A percentile compares a stretch with the other conserved stretches of the same genome.
These are phyloP conservation scores for Domatiomyces globalis DNA, from an alignment of 2,329 filamentous ascomycete genomes.

Conservation along the genomic window DNA sequence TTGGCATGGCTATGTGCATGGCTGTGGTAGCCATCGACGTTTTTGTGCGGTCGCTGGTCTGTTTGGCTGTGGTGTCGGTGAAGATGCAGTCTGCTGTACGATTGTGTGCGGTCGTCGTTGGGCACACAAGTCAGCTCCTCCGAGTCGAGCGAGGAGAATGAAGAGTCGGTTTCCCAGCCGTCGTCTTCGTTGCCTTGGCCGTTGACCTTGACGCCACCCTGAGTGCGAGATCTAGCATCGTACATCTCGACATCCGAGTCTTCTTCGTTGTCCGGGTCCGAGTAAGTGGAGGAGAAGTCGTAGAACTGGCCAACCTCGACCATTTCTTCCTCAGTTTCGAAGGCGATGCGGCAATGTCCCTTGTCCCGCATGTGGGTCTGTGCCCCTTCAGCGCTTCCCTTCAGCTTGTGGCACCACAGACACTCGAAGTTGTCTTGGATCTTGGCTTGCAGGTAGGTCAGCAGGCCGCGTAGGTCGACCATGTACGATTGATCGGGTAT, in stretches of 20 bases:
- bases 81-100: conserved; percentile 57
- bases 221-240: conserved; percentile 34
- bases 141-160: conserved; percentile 74
- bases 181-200: conserved; percentile 42
- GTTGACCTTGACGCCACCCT: conserved; percentile 48
- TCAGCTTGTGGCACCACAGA: conserved; percentile 71
- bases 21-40: conserved; percentile 65
- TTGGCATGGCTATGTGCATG: conserved; percentile 63
- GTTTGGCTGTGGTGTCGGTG: conserved; percentile 62
- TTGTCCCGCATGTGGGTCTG: conserved; percentile 97
- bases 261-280: conserved; percentile 55
- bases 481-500: conserved; percentile 80
- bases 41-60: conserved; percentile 58
- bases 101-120: conserved; percentile 55
- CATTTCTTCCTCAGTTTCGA: conserved; percentile 74
- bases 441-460: conserved; percentile 64
- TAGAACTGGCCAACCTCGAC: conserved; percentile 93
- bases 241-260: conserved; percentile 45
- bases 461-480: conserved; percentile 64
- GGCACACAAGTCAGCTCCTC: conserved; percentile 65
- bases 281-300: conserved; percentile 92
- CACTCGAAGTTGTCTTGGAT: conserved; percentile 72
- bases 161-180: conserved; percentile 92
- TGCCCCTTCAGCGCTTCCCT: conserved; percentile 62
- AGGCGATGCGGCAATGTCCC: conserved; percentile 93